Evolutionary conservation across 768 basidiomycete species (phyloP), one percentile per base, ranked within the genome.

Genomic region (Tricholoma sp.): DNA sequence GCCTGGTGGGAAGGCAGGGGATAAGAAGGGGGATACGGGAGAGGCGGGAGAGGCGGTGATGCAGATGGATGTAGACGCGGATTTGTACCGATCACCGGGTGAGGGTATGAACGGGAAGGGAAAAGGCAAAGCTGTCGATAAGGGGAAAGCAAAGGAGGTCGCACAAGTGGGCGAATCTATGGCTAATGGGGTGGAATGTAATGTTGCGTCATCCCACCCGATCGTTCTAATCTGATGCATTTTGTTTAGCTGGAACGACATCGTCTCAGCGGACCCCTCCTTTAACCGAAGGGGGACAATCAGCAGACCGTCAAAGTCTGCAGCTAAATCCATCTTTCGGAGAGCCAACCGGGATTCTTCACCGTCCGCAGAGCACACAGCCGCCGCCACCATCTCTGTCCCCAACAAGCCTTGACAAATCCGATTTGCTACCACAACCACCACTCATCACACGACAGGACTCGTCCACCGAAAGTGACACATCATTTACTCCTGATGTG

Each of bases 101-200:
- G 47, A 13, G 24, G 44, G 13, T 20, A 42, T 39, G 50, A 31
- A 56, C 28, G 50, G 11, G 13, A 65, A 68, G 36, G 59, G 59
- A 3, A 67, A 68, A 47, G 61, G 57, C 8, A 59, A 65, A 36
- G 61, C 56, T 11, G 56, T 60, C 4, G 64, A 68, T 48, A 72
- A 65, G 28, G 68, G 68, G 2, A 72, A 74, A 55, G 71, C 67
- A 9, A 71, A 65, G 39, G 68, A 66, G 8, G 54, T 60, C 24
- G 65, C 67, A 52, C 41, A 36, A 52, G 37, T 52, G 10, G 50
- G 13, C 17, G 50, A 63, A 32, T 54, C 52, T 18, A 20, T 54
- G 18, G 17, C 48, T 9, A 12, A 39, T 28, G 53, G 53, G 12
- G 15, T 28, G 13, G 44, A 28, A 33, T 52, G 61, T 58, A 29